Base-by-base conservation (phyloP, 495 filamentous ascomycete genomes). In the Xylaria longipes region DNA sequence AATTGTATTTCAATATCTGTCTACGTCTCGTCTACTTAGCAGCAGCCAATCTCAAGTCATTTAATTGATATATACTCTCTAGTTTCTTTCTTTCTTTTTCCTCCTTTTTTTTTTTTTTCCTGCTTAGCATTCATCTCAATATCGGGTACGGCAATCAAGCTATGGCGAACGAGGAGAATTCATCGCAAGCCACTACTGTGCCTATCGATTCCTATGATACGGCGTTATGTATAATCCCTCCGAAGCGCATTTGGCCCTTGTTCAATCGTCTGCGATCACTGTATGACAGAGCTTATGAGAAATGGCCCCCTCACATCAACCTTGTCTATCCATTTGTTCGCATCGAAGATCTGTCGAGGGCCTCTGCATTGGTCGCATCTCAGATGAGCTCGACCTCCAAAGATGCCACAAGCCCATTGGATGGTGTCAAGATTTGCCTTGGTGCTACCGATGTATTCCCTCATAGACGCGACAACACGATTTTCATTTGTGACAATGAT, bases 241-340 rank as follows among this genome's bases (percentile, higher is more conserved):
- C 86, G 0, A 69, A 65, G 25, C 70, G 78, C 37, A 72, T 83
- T 64, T 84, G 84, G 77, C 70, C 76, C 5, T 54, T 77, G 5
- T 58, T 88, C 25, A 82, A 89, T 70, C 72, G 79, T 33, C 80
- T 91, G 9, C 82, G 88, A 27, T 81, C 79, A 9, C 76, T 87
- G 39, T 86, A 89, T 78, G 89, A 90, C 75, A 86, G 86, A 61
- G 82, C 82, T 2, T 86, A 85, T 73, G 79, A 76, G 37, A 87
- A 82, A 80, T 90, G 89, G 89, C 87, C 88, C 3, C 86, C 88
- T 7, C 89, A 91, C 71, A 70, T 90, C 72, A 91, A 90, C 69
- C 71, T 91, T 39, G 73, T 89, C 2, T 90, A 91, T 71, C 89
- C 89, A 12, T 91, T 89, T 70, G 86, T 88, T 5, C 75, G 78